Evolutionary conservation across 352 stramenopile genomes (phyloP), one percentile per base, ranked within the genome.

Genomic region (Phytopythium boreale): DNA sequence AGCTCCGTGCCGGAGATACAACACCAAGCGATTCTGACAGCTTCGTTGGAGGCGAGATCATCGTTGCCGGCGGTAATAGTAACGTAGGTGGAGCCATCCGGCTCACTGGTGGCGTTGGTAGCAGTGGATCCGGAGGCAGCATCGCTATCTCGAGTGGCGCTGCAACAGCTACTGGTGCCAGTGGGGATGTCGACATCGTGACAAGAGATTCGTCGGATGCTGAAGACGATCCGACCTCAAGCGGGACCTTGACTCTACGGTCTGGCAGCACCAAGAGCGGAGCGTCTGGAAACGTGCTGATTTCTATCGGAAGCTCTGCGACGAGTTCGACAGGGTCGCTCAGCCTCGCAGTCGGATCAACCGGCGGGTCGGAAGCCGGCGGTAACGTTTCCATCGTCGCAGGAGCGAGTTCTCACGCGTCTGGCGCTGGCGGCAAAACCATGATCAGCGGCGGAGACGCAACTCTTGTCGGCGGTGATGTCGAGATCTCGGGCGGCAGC

Each of bases 401-500:
- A 26, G 51, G 51, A 4, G 53, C 31, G 14, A 47, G 36, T 11
- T 15, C 6, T 2, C 31, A 47, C 4, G 36, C 11, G 17, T 31
- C 53, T 34, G 31, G 53, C 12, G 9, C 20, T 34, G 34, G 53
- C 14, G 53, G 53, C 8, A 29, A 36, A 10, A 9, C 17, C 19
- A 5, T 22, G 7, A 49, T 60, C 20, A 34, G n/a, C 15, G 53
- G 53, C 6, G 53, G 53, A 60, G 10, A 49, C n/a, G 53, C 34
- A 31, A 43, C 43, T 19, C 43, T 43, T 0, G 27, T 31, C 14
- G 65, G 65, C 29, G 65, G 65, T 20, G 39, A 22, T 5, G 61
- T 71, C 6, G 37, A 59, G 24, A 66, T 71, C 22, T 62, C 27
- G 1, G 65, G 59, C 10, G 65, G 65, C 2, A 50, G 6, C 1